These are phyloP conservation scores for Buddleja alternifolia DNA, from an alignment of 257 asterid species.

Conservation along the genomic window DNA sequence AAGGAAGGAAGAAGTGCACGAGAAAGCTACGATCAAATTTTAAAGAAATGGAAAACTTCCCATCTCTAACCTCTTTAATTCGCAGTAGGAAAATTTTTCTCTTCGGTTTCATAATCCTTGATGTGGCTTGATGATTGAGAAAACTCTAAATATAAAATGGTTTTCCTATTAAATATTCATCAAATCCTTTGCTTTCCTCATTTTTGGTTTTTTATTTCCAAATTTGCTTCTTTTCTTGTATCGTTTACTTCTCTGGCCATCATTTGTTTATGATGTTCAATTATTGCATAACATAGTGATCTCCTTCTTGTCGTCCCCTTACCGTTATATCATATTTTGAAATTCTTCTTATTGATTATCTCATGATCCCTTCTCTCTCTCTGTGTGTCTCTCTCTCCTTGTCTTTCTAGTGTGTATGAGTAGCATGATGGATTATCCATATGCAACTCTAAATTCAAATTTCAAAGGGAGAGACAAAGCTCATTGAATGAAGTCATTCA, in stretches of 20 bases:
- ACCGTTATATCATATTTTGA: too few relatives aligned
- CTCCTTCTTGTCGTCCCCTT: too few relatives aligned
- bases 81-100: slow-evolving; percentile 18
- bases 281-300: background rate
- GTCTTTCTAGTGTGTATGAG: too few relatives aligned
- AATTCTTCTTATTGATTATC: too few relatives aligned
- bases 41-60: slow-evolving; percentile 63
- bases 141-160: slow-evolving; percentile 5
- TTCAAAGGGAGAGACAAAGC: too few relatives aligned
- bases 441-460: too few relatives aligned
- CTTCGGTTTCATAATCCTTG: slow-evolving; percentile 17
- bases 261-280: background rate
- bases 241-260: background rate
- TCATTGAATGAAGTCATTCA: too few relatives aligned
- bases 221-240: slow-evolving; percentile 7
- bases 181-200: slow-evolving; percentile 17
- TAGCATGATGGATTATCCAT: too few relatives aligned
- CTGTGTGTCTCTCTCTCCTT: too few relatives aligned
- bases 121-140: slow-evolving; percentile 15
- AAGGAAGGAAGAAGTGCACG: slow-evolving; percentile 54
- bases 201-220: background rate
- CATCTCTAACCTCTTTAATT: slow-evolving; percentile 31
- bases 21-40: slow-evolving; percentile 58
- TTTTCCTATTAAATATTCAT: slow-evolving; percentile 4
- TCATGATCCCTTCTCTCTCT: too few relatives aligned